A percentile compares a stretch with the other conserved stretches of the same genome.
These are phyloP conservation scores for Venturiaceae sp. DNA, from an alignment of 2,329 filamentous ascomycete genomes.

Conservation along the genomic window DNA sequence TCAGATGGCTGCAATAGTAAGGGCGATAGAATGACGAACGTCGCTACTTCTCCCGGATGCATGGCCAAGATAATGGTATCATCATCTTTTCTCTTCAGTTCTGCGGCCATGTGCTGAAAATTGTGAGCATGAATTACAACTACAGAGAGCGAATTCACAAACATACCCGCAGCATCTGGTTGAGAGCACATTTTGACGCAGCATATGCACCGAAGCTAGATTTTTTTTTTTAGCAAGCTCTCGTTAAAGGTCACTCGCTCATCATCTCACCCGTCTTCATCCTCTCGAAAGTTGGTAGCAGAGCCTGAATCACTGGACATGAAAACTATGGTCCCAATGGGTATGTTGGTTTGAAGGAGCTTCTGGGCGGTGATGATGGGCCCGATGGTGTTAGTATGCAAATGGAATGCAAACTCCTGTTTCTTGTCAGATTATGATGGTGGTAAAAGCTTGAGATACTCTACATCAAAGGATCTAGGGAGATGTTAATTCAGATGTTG, in stretches of 20 bases:
- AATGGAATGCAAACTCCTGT: constrained; percentile 42
- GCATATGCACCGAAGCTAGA: constrained; percentile 44
- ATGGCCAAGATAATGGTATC: constrained; percentile 42
- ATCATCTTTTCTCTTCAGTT: constrained; percentile 40
- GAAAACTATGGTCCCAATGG: constrained; percentile 42
- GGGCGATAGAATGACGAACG: constrained; percentile 19
- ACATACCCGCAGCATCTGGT: constrained; percentile 38
- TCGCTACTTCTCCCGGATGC: constrained; percentile 49
- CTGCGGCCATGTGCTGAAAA: constrained; percentile 41
- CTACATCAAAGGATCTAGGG: constrained; percentile 7
- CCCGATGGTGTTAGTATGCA: constrained; percentile 49
- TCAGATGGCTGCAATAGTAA: not conserved
- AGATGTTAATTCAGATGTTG: not conserved
- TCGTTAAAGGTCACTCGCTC: not conserved
- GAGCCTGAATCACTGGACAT: constrained; percentile 50
- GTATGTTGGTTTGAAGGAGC: constrained; percentile 36
- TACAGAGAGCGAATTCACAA: not conserved
- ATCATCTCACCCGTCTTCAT: constrained; percentile 38
- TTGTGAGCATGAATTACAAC: not conserved
- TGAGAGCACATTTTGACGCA: constrained; percentile 47
- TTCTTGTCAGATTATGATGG: constrained; percentile 32
- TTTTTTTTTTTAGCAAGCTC: not conserved
- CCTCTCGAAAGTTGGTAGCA: constrained; percentile 38
- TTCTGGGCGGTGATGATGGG: constrained; percentile 48
- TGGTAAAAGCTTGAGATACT: not conserved